Base-by-base conservation (phyloP, 139 green algal genomes). In the Ettlia oleoabundans region DNA sequence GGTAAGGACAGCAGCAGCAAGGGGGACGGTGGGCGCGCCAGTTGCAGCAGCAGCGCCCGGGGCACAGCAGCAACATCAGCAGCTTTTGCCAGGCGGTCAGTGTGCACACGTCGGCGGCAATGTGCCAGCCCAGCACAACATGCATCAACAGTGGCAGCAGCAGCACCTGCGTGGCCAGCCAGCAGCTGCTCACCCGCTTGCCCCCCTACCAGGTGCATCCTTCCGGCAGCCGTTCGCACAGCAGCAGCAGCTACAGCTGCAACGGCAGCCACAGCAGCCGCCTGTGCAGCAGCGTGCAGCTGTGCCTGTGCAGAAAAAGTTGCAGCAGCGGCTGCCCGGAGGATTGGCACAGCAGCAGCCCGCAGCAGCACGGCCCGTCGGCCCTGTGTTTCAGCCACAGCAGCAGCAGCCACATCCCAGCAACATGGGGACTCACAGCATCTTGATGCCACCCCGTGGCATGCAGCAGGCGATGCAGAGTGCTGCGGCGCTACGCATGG, bases 231-330 rank as follows among this genome's bases (percentile, higher is more conserved):
- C 71, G 2, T 21, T 64, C 35, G 33, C 33, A 18, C 37, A 58
- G 55, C 40, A 81, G 66, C 66, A n/a, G 35, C 66, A 40, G 64
- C 32, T 7, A 28, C n/a, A 28, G 71, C n/a, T 28, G 83, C 52
- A n/a, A 62, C 38, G 8, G 47, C 51, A 62, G 72, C 41, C 6
- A 52, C 58, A 77, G 38, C 83, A 82, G 53, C 62, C 15, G 79
- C 78, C 26, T 1, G 33, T 68, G 51, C 71, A 38, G 32, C 71
- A 80, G 53, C 28, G 7, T 15, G 41, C n/a, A 51, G 18, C 47
- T 47, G 64, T 15, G 10, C 26, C 26, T 21, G 28, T n/a, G 4
- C 40, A 32, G 9, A 40, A 35, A 0, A 71, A 72, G 58, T 40
- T 81, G 40, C 75, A 81, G 75, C 75, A 81, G 41, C 41, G 71